These are phyloP conservation scores for Irpex sp. DNA, from an alignment of 1,284 basidiomycete genomes.

Conservation along the genomic window DNA sequence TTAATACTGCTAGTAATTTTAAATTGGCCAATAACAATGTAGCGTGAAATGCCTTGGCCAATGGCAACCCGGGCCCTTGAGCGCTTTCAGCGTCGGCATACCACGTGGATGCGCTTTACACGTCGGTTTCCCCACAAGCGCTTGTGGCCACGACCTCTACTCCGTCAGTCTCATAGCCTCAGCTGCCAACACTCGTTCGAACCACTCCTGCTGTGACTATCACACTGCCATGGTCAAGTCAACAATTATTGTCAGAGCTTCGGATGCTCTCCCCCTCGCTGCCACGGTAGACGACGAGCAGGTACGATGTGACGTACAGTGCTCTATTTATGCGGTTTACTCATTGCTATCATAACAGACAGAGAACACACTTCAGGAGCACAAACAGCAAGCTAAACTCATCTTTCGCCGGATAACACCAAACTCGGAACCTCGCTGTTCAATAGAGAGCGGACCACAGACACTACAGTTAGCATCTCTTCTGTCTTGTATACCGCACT, in stretches of 20 bases:
- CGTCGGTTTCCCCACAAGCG: not conserved
- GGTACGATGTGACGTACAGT: slow-evolving; percentile 37
- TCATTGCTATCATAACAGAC: slow-evolving; percentile 47
- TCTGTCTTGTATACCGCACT: not conserved
- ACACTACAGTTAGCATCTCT: slow-evolving; percentile 71
- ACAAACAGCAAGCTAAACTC: slow-evolving; percentile 97
- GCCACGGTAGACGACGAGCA: slow-evolving; percentile 95
- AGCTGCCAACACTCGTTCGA: not conserved
- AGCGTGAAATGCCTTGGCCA: not conserved
- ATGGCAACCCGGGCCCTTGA: not conserved
- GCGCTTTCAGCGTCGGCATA: not conserved
- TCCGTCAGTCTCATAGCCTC: not conserved
- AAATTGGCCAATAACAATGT: not conserved
- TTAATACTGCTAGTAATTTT: too few relatives aligned
- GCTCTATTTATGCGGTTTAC: not conserved
- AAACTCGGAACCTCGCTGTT: slow-evolving; percentile 92
- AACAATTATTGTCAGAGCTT: slow-evolving; percentile 87
- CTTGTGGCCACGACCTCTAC: not conserved
- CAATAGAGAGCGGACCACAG: slow-evolving; percentile 93
- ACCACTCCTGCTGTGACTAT: slow-evolving; percentile 5
- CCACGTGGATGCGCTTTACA: not conserved
- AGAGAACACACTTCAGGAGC: slow-evolving; percentile 89
- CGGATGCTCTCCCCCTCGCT: slow-evolving; percentile 87
- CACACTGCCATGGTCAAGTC: slow-evolving; percentile 72
- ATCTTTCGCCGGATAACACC: slow-evolving; percentile 92